phyloP scores from a whole-genome alignment of 768 basidiomycete genomes.

The Tricholoma flavovirens region DNA sequence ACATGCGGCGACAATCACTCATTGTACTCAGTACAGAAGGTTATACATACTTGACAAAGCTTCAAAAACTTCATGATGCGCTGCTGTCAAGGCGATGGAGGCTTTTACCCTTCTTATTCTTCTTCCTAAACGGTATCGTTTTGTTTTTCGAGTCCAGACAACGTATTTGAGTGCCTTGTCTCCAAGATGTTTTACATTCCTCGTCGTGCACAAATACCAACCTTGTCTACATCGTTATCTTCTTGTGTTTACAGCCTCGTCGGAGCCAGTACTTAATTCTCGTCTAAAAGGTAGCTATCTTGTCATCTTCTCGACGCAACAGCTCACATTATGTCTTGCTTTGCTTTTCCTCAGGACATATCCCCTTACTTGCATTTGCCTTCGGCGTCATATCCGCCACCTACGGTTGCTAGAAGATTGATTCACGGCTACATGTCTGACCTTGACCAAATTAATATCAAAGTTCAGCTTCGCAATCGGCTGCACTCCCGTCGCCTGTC shows the following conservation, averaged over 20 bases:
- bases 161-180: slow-evolving; percentile 7
- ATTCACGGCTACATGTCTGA: slow-evolving; percentile 1
- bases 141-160: slow-evolving; percentile 9
- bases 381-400: background rate
- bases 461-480: slow-evolving; percentile 25
- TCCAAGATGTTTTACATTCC: slow-evolving; percentile 11
- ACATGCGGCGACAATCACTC: no score
- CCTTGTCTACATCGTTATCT: slow-evolving; percentile 6
- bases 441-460: slow-evolving; percentile 15
- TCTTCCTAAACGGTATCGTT: slow-evolving; percentile 10
- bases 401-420: background rate
- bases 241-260: slow-evolving; percentile 12
- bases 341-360: slow-evolving; percentile 3
- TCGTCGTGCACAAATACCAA: slow-evolving; percentile 8
- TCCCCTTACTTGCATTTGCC: slow-evolving; percentile 3
- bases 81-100: background rate
- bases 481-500: slow-evolving; percentile 26
- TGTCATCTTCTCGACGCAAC: background rate
- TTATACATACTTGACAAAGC: background rate
- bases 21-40: no score
- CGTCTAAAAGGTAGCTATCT: background rate
- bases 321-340: slow-evolving; percentile 5
- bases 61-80: background rate
- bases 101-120: slow-evolving; percentile 2
- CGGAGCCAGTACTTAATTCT: slow-evolving; percentile 9